Evolutionary conservation across 495 filamentous ascomycete species (phyloP).

Genomic region (Elasticomyces elasticus): DNA sequence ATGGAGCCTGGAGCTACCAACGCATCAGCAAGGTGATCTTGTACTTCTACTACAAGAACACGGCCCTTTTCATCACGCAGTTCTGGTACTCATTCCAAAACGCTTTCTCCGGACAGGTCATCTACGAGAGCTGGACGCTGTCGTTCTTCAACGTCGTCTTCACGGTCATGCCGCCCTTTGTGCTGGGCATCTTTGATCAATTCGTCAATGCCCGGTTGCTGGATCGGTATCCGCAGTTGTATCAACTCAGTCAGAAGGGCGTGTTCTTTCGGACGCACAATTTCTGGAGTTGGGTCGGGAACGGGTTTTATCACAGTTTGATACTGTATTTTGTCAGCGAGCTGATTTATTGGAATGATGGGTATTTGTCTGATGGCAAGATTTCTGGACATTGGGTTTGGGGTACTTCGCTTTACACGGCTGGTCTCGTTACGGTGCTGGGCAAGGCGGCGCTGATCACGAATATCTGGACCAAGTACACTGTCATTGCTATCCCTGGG

Average conservation of each 20-base stretch:
- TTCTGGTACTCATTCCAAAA: slow-evolving; percentile 99
- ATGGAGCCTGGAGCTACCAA: slow-evolving; percentile 96
- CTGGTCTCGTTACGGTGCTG: slow-evolving; percentile 81
- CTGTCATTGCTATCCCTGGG: slow-evolving; percentile 89
- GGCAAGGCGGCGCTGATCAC: slow-evolving; percentile 92
- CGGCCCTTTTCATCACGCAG: slow-evolving; percentile 95
- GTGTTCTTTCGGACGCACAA: slow-evolving; percentile 85
- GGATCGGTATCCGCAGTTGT: slow-evolving; percentile 94
- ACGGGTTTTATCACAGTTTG: slow-evolving; percentile 92
- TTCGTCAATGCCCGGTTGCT: slow-evolving; percentile 94
- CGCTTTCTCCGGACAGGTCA: slow-evolving; percentile 92
- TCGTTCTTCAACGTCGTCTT: slow-evolving; percentile 99
- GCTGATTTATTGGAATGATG: slow-evolving; percentile 69
- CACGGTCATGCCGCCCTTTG: slow-evolving; percentile 86
- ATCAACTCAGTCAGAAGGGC: slow-evolving; percentile 84
- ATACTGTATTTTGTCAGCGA: slow-evolving; percentile 78
- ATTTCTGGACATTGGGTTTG: slow-evolving; percentile 93
- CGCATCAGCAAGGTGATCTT: slow-evolving; percentile 92
- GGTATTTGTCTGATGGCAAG: slow-evolving; percentile 62
- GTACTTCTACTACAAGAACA: slow-evolving; percentile 99
- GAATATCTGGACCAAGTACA: slow-evolving; percentile 98
- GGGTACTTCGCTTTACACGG: slow-evolving; percentile 85
- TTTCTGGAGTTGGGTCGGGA: slow-evolving; percentile 85
- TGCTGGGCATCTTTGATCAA: slow-evolving; percentile 94
- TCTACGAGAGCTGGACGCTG: slow-evolving; percentile 98